A percentile compares a stretch with the other conserved stretches of the same genome.
Conservation (phyloP, 352 stramenopile species). For the Phytophthora sansomeana region DNA sequence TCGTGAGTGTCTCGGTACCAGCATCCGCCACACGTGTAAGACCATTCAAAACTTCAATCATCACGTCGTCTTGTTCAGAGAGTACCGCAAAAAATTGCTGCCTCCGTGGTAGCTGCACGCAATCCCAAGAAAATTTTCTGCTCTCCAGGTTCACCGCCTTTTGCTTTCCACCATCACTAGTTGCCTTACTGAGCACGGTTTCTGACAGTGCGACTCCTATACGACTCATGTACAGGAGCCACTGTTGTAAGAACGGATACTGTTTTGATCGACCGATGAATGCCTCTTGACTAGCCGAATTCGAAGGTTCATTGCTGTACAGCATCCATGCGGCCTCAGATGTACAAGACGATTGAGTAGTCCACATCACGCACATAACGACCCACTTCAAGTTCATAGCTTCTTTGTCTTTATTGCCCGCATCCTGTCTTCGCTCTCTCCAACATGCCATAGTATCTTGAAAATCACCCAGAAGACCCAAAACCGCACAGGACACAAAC, state of each 20-base stretch:
- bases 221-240: slow-evolving; percentile 48
- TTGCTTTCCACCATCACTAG: neutral
- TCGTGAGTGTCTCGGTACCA: neutral
- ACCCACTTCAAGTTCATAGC: slow-evolving; percentile 35
- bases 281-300: slow-evolving; percentile 31
- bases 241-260: slow-evolving; percentile 73
- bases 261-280: slow-evolving; percentile 47
- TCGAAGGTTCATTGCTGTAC: slow-evolving; percentile 14
- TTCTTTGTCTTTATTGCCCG: neutral
- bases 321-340: slow-evolving; percentile 39
- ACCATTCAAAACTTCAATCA: slow-evolving; percentile 66
- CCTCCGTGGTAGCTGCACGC: slow-evolving; percentile 37
- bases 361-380: slow-evolving; percentile 24
- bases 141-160: neutral
- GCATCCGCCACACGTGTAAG: slow-evolving; percentile 43
- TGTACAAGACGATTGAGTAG: slow-evolving; percentile 39
- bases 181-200: neutral
- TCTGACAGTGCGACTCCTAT: slow-evolving; percentile 35
- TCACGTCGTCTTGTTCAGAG: slow-evolving; percentile 74
- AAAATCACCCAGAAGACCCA: slow-evolving; percentile 47
- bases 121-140: neutral
- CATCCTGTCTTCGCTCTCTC: slow-evolving; percentile 5
- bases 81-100: slow-evolving; percentile 55
- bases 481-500: slow-evolving; percentile 54
- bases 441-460: slow-evolving; percentile 25